Evolutionary conservation across 768 basidiomycete species (phyloP).

Genomic region (Phlebiopsis gigantea): DNA sequence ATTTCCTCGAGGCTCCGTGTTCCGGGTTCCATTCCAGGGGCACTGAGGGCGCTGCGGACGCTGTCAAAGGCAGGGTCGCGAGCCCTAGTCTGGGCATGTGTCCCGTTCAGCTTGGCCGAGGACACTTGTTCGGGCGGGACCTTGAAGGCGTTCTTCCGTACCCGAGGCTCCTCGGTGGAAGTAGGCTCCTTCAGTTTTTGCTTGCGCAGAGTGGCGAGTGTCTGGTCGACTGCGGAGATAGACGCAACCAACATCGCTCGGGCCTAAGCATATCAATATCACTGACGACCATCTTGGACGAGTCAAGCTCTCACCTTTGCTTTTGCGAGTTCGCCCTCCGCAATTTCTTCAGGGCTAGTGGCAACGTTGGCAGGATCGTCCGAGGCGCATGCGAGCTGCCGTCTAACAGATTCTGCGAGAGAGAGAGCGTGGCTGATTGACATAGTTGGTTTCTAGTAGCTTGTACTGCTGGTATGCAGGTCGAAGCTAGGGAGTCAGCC

Average conservation of each 20-base stretch:
- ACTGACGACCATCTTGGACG: neutral
- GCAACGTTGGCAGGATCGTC: neutral
- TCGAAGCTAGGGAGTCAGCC: too few relatives aligned
- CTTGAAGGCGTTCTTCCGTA: neutral
- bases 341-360: neutral
- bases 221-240: neutral
- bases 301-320: neutral
- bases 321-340: neutral
- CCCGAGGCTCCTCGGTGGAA: neutral
- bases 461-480: too few relatives aligned
- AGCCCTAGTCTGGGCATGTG: neutral
- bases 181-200: neutral
- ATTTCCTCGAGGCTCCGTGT: neutral
- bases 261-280: neutral
- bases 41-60: neutral
- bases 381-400: neutral
- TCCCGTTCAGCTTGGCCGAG: neutral
- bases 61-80: neutral
- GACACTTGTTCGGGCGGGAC: neutral
- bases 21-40: neutral
- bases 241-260: neutral
- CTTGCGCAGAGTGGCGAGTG: neutral
- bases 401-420: neutral
- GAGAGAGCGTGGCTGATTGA: neutral
- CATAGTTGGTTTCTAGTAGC: neutral